Evolutionary conservation across 495 filamentous ascomycete genomes (phyloP).

Genomic region (Tuber calosporum): DNA sequence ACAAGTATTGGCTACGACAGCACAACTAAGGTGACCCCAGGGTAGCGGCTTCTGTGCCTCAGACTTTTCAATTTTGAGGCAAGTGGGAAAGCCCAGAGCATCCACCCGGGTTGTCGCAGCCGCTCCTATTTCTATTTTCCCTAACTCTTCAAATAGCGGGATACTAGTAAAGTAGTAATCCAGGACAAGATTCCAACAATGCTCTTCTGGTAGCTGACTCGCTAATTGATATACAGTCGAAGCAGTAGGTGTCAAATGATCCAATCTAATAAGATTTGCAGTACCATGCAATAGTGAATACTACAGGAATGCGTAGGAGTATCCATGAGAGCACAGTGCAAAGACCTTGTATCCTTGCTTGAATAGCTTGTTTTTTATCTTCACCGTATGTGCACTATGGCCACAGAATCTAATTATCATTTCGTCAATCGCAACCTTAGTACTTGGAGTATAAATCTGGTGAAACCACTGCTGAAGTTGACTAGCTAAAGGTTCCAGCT

Average conservation of each 20-base stretch:
- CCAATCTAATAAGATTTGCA: no score
- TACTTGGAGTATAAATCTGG: not conserved
- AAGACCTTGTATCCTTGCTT: no score
- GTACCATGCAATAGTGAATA: no score
- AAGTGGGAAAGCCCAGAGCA: not conserved
- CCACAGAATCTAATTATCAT: not conserved
- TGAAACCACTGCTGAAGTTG: not conserved
- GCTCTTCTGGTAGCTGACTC: no score
- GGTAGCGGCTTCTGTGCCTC: constrained; percentile 2
- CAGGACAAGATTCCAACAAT: not conserved
- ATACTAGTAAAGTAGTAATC: constrained; percentile 18
- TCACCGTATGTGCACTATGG: not conserved
- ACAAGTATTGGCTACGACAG: not conserved
- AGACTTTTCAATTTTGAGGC: not conserved
- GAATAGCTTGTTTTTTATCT: no score
- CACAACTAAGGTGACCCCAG: not conserved
- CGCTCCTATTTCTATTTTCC: not conserved
- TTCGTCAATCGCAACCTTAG: not conserved
- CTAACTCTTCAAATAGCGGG: constrained; percentile 4
- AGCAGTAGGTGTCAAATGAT: no score
- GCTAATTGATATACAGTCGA: no score
- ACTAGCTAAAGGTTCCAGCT: not conserved
- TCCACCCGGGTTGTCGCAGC: constrained; percentile 3
- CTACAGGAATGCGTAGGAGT: no score
- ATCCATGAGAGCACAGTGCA: no score